Evolutionary conservation across 148 eudicot species (phyloP).

Genomic region (Heliosperma pusillum): DNA sequence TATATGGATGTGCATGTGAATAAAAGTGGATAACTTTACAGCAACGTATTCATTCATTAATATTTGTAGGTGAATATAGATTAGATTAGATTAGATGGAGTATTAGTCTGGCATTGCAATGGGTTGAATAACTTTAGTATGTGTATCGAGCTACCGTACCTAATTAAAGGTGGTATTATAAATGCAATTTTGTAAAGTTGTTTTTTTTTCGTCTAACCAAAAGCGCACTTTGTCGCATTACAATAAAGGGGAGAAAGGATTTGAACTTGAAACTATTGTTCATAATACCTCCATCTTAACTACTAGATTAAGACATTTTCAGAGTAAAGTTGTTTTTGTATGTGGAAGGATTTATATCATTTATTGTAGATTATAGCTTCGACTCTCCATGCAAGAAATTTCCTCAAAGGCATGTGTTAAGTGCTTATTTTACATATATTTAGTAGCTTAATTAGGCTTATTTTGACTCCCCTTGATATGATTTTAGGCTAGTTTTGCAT

Average conservation of each 20-base stretch:
- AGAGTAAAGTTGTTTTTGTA: background rate
- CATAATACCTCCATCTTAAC: no score
- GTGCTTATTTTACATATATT: no score
- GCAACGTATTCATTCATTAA: conserved; percentile 6
- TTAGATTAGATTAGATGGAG: conserved; percentile 4
- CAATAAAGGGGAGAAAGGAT: no score
- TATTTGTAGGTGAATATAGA: conserved; percentile 9
- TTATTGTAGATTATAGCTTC: background rate
- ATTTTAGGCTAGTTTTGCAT: no score
- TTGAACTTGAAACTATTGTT: no score
- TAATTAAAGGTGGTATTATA: conserved; percentile 22
- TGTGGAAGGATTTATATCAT: no score
- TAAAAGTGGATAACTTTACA: conserved; percentile 28
- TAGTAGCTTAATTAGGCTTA: no score
- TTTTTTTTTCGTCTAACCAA: background rate
- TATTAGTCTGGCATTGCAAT: conserved; percentile 3
- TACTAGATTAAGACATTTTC: no score
- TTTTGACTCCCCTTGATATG: no score
- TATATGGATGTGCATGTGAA: conserved; percentile 2
- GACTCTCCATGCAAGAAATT: background rate
- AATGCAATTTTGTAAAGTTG: conserved; percentile 11
- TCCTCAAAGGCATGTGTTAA: conserved; percentile 1
- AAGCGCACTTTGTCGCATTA: no score
- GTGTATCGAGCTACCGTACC: conserved; percentile 25
- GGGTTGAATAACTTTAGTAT: conserved; percentile 1